Conservation (phyloP, 176 grass and related monocot genomes). For the Leersia perrieri region DNA sequence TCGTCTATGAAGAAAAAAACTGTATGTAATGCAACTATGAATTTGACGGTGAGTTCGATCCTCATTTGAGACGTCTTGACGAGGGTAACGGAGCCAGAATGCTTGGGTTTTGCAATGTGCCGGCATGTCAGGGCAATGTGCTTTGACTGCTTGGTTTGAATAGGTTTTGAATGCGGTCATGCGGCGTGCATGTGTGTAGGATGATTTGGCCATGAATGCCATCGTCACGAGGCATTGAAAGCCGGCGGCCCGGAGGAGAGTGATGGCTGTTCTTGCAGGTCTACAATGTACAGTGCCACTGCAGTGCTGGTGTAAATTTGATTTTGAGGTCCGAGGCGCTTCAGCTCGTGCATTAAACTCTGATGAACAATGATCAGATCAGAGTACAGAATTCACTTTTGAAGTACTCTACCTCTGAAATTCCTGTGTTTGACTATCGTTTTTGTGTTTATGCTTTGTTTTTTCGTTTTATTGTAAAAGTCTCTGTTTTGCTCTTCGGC, state of each 20-base stretch:
- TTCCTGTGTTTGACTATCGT: no score
- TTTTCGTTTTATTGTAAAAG: no score
- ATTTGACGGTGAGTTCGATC: not conserved
- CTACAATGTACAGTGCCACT: not conserved
- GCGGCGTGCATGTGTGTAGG: not conserved
- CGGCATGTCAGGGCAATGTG: not conserved
- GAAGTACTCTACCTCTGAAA: no score
- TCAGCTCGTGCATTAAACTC: conserved; percentile 15
- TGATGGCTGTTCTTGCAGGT: not conserved
- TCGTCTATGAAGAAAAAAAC: not conserved
- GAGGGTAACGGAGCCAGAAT: not conserved
- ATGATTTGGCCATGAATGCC: not conserved
- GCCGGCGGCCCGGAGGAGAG: not conserved
- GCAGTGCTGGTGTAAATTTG: not conserved
- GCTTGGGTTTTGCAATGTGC: not conserved
- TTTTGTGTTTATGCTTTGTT: no score
- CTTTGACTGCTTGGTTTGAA: not conserved
- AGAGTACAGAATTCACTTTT: not conserved
- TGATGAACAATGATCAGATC: not conserved
- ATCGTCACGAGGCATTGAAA: not conserved
- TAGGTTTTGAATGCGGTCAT: not conserved
- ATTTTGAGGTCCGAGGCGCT: not conserved
- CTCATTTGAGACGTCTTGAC: not conserved
- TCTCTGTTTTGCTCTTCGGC: no score
- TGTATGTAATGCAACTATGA: not conserved